Base-by-base conservation (phyloP, 106 monocot species). In the Triglochin maritima region DNA sequence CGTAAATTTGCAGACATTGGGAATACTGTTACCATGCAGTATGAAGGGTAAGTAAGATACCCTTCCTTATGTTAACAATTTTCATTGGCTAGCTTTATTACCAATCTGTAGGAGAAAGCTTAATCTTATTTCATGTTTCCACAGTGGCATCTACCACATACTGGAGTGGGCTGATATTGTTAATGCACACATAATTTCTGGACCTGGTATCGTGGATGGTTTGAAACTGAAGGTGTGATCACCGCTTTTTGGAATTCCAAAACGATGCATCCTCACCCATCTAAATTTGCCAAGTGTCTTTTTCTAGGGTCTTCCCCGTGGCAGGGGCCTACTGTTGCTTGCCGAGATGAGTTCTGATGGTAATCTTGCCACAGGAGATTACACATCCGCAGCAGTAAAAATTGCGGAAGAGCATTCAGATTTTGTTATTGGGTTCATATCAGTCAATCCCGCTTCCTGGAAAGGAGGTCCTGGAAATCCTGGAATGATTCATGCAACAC, bases 1-100 rank as follows among this genome's bases (percentile, higher is more conserved):
- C 96, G 96, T 6, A 98, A 98, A 60, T 98, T 98, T 75, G 96
- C 96, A 50, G 92, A 98, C 79, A 98, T 98, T 73, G 91, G 96
- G 56, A 98, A 98, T 77, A 98, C 91, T 9, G 96, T 98, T 52
- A 86, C 86, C 8, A 98, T 98, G 96, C 96, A 98, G 73, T 98
- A 98, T 82, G 96, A 98, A 80, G 96, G 96, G 96, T 92, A 68
- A 80, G 79, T 29, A 29, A 29, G 29, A 29, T 29, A 29, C 29
- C 29, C 29, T 29, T 29, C 68, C 82, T n/a, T 9, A 43, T 3
- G 42, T 54, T 53, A 42, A 54, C 12, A 54, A 54, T 7, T 54
- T 54, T 54, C 12, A 12, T 7, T 54, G 7, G 53, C 53, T 9
- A 54, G 7, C 7, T 54, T 54, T 54, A 54, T 54, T 54, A 9